phyloP scores from a whole-genome alignment of 306 rosid species.

The Fragaria ananassa region DNA sequence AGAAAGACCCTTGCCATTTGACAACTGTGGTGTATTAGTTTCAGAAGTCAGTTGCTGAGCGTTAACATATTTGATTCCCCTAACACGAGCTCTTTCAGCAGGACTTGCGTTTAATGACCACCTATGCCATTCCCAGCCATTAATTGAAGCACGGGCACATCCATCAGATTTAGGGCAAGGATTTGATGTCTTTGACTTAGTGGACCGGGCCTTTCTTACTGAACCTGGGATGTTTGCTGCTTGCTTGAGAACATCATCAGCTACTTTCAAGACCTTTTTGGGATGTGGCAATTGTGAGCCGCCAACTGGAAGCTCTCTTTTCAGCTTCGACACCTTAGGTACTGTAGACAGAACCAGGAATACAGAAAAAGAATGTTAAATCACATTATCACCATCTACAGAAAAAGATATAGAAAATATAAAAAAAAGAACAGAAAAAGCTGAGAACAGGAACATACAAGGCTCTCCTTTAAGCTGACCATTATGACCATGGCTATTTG shows the following conservation, averaged over 20 bases:
- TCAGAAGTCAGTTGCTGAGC: conserved; percentile 43
- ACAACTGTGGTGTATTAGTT: conserved; percentile 51
- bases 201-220: conserved; percentile 35
- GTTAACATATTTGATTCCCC: conserved; percentile 50
- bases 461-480: conserved; percentile 33
- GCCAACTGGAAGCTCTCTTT: conserved; percentile 53
- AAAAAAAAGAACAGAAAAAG: not conserved
- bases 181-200: conserved; percentile 46
- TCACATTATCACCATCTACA: conserved; percentile 5
- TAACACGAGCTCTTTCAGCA: conserved; percentile 65
- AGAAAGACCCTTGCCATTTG: conserved; percentile 83
- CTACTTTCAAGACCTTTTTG: conserved; percentile 51
- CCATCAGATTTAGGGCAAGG: conserved; percentile 76
- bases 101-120: conserved; percentile 85
- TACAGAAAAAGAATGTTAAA: conserved; percentile 9
- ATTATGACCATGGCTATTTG: conserved; percentile 27
- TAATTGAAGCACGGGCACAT: conserved; percentile 80
- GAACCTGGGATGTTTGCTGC: conserved; percentile 42
- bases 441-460: conserved; percentile 24
- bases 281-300: conserved; percentile 34
- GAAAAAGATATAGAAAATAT: not conserved
- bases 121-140: conserved; percentile 93
- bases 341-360: conserved; percentile 40
- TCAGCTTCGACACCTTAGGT: conserved; percentile 48
- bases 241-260: conserved; percentile 38